Base-by-base conservation (phyloP, 2,329 filamentous ascomycete genomes). In the Arthrobotrys sinensis region DNA sequence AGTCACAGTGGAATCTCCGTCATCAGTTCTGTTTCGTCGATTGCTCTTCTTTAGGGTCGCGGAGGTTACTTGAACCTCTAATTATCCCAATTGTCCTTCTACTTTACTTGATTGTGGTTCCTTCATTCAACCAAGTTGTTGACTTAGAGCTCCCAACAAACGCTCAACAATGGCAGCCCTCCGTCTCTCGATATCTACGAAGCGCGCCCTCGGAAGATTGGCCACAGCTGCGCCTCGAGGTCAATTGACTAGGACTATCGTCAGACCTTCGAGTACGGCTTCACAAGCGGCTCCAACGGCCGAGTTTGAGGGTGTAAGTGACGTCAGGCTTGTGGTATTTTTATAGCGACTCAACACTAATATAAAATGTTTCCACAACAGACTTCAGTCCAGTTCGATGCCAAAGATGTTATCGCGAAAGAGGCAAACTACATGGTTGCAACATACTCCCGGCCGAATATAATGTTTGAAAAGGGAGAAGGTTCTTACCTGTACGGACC, bases 371-470 rank as follows among this genome's bases (percentile, higher is more conserved):
- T 21, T 21, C 10, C n/a, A 19, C 12, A 4, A 36, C 8, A 66
- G 48, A 24, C 38, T 11, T 60, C 50, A 10, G 21, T 53, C 8
- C 67, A 53, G 11, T 69, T 66, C 40, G 50, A 78, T 55, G 75
- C 67, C 36, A 70, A 67, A 63, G 67, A 72, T 48, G 75, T 71
- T 7, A 78, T 78, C 46, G 45, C 67, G 4, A 63, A 78, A 64
- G 75, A 94, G 82, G 88, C 91, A 36, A 92, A 92, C 2, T 98
- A 91, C 85, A 98, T 99, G 95, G 92, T 99, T 32, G 91, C 94
- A 1, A 99, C 96, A 66, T 99, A 99, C 85, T 90, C 93, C 65
- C 93, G 96, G 28, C 95, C 96, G 60, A 88, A 92, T 52, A 93
- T 94, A 1, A 92, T 98, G 83, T 97, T 99, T 84, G 90, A 94